Evolutionary conservation across 306 rosid species (phyloP).

Genomic region (Pyrus communis): DNA sequence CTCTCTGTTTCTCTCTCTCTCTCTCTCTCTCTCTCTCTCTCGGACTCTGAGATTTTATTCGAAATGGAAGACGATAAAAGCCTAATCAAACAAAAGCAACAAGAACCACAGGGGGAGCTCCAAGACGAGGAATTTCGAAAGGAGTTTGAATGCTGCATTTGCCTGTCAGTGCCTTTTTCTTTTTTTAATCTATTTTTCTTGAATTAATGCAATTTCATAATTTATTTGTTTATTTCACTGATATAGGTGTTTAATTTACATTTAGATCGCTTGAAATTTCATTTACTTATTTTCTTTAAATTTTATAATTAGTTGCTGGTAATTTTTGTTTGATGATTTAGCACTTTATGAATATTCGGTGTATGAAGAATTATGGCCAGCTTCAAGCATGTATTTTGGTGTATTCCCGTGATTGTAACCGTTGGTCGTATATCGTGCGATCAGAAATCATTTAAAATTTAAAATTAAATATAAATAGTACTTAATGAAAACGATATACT

Average conservation of each 20-base stretch:
- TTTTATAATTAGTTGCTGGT: neutral
- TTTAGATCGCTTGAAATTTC: neutral
- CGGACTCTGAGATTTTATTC: neutral
- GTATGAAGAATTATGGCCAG: neutral
- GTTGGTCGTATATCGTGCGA: too few relatives aligned
- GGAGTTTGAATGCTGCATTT: constrained; percentile 4
- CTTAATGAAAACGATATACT: too few relatives aligned
- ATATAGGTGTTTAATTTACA: neutral
- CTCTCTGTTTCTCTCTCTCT: neutral
- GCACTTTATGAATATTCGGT: neutral
- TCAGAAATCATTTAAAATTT: too few relatives aligned
- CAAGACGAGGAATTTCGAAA: neutral
- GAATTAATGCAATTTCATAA: neutral
- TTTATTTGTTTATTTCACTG: neutral
- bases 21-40: neutral
- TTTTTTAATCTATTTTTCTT: neutral
- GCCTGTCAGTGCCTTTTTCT: neutral
- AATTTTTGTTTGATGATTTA: neutral
- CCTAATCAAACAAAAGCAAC: neutral
- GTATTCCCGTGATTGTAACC: too few relatives aligned
- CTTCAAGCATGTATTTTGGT: neutral
- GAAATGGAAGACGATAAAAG: neutral
- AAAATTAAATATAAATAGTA: too few relatives aligned
- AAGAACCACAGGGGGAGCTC: neutral
- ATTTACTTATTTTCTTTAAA: neutral